These are phyloP conservation scores for Periconia digitata DNA, from an alignment of 2,329 filamentous ascomycete species.

Conservation along the genomic window DNA sequence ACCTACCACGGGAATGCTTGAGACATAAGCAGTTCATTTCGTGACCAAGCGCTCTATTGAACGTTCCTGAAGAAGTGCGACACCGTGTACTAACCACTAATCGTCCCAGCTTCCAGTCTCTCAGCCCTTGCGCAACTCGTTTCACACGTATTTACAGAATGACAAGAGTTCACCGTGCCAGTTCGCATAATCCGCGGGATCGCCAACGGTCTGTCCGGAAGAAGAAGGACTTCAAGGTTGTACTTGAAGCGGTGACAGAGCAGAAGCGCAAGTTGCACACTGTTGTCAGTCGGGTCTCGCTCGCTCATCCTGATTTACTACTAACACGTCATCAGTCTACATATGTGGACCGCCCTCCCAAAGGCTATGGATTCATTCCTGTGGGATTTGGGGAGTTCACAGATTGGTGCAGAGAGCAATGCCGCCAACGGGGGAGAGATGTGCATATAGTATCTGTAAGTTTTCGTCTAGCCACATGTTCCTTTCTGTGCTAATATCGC, in stretches of 20 bases:
- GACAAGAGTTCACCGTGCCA: constrained; percentile 29
- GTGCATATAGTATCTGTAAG: constrained; percentile 64
- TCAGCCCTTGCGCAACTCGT: background rate
- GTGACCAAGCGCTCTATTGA: background rate
- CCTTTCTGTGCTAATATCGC: background rate
- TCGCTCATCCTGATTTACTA: constrained; percentile 8
- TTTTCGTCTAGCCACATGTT: background rate
- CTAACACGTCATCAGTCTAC: constrained; percentile 53
- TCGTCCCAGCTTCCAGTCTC: background rate
- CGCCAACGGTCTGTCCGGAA: constrained; percentile 23
- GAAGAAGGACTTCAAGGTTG: constrained; percentile 56
- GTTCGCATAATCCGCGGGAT: constrained; percentile 22
- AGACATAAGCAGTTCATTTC: background rate
- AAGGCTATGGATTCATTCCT: constrained; percentile 63
- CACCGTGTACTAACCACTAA: constrained; percentile 19
- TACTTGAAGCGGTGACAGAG: constrained; percentile 59
- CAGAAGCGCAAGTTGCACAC: constrained; percentile 63
- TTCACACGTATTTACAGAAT: constrained; percentile 15
- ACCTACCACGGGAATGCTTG: background rate
- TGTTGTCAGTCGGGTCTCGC: constrained; percentile 39
- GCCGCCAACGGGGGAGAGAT: constrained; percentile 55
- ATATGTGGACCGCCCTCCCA: constrained; percentile 57
- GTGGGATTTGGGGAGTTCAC: constrained; percentile 63
- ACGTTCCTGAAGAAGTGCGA: constrained; percentile 12
- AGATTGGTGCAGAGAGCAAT: constrained; percentile 59